Evolutionary conservation across 1,284 basidiomycete species (phyloP).

Genomic region (Flammula alnicola): DNA sequence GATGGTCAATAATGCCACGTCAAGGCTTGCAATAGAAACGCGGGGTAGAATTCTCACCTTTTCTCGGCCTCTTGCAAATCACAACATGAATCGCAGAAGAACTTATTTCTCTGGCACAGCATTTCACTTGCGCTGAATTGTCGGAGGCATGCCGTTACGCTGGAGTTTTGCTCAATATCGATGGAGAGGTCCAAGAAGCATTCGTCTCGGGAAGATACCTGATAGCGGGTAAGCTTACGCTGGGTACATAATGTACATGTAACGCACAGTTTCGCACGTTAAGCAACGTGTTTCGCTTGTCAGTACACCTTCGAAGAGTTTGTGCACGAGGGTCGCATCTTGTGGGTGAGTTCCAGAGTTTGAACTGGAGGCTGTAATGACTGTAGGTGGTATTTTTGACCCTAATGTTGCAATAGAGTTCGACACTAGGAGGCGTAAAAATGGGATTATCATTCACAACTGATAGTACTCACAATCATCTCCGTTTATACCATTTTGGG

Average conservation of each 20-base stretch:
- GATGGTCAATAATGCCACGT: constrained; percentile 12
- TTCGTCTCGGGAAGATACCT: constrained; percentile 96
- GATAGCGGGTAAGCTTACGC: constrained; percentile 11
- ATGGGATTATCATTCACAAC: constrained; percentile 2
- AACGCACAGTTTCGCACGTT: constrained; percentile 89
- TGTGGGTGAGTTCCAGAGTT: constrained; percentile 47
- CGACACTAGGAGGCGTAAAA: constrained; percentile 48
- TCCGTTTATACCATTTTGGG: constrained; percentile 40
- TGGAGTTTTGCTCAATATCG: constrained; percentile 97
- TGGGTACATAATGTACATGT: constrained; percentile 10
- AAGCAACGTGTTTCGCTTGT: constrained; percentile 98
- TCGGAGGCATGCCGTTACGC: constrained; percentile 91
- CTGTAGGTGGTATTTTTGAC: constrained; percentile 43
- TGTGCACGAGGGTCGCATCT: constrained; percentile 84
- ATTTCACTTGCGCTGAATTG: constrained; percentile 98
- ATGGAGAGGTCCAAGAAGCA: constrained; percentile 96
- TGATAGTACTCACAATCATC: constrained; percentile 57
- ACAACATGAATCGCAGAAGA: constrained; percentile 97
- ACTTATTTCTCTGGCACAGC: constrained; percentile 98
- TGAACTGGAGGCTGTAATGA: constrained; percentile 42
- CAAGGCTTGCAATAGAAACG: background rate
- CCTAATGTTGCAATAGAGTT: constrained; percentile 60
- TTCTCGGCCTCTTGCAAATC: constrained; percentile 98
- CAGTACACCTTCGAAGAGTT: constrained; percentile 89
- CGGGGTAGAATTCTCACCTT: constrained; percentile 57